Percentiles rank a stretch among this genome's conserved stretches.
Conservation (phyloP, 2,329 filamentous ascomycete species). For the Alternaria longipes region DNA sequence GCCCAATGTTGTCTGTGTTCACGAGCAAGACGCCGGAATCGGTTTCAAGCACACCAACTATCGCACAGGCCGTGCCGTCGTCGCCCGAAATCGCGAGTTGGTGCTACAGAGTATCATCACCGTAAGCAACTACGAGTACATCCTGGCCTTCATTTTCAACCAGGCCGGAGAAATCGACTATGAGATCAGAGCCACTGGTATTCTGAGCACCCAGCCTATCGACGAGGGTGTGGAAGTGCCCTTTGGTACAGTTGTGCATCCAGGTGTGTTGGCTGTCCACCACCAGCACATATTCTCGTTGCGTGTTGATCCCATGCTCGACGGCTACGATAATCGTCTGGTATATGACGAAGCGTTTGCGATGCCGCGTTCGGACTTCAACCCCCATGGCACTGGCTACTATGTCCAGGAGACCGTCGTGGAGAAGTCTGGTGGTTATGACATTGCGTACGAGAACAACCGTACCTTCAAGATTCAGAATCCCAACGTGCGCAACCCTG, state of each 20-base stretch:
- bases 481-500: slow-evolving; percentile 53
- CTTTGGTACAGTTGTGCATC: slow-evolving; percentile 74
- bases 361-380: slow-evolving; percentile 65
- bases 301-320: slow-evolving; percentile 59
- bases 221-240: slow-evolving; percentile 71
- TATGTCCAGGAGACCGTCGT: slow-evolving; percentile 58
- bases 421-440: slow-evolving; percentile 60
- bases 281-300: slow-evolving; percentile 79
- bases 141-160: slow-evolving; percentile 76
- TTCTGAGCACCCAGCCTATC: slow-evolving; percentile 72
- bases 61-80: slow-evolving; percentile 69
- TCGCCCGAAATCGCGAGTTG: slow-evolving; percentile 70
- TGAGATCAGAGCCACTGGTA: slow-evolving; percentile 74
- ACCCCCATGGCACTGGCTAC: slow-evolving; percentile 65
- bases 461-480: slow-evolving; percentile 62
- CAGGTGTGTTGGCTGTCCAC: slow-evolving; percentile 73
- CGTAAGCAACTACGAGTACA: slow-evolving; percentile 77
- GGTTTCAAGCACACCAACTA: slow-evolving; percentile 79
- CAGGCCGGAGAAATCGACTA: slow-evolving; percentile 73
- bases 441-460: slow-evolving; percentile 57
- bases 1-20: slow-evolving; percentile 66
- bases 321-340: slow-evolving; percentile 57
- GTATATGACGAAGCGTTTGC: slow-evolving; percentile 65
- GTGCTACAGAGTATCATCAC: slow-evolving; percentile 76
- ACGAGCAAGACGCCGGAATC: slow-evolving; percentile 75